These are phyloP conservation scores for Teunomyces tritomae DNA, from an alignment of 805 yeast species.

Conservation along the genomic window DNA sequence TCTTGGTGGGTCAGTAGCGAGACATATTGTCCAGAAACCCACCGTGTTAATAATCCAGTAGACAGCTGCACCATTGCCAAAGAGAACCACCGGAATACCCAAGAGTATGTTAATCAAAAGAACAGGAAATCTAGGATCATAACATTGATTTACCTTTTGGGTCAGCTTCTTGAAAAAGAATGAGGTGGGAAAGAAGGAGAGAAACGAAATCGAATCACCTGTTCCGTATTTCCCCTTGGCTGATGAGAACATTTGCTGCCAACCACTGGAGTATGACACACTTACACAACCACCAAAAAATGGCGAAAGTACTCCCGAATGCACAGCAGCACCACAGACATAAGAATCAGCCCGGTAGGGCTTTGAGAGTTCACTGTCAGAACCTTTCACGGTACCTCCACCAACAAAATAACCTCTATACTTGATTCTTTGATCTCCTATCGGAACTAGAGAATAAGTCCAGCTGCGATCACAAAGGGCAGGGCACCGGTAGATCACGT, in stretches of 20 bases:
- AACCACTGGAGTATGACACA: constrained; percentile 55
- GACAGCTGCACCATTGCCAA: constrained; percentile 40
- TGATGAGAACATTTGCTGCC: constrained; percentile 44
- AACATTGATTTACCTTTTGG: constrained; percentile 47
- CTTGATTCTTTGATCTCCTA: constrained; percentile 66
- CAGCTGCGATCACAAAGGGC: constrained; percentile 81
- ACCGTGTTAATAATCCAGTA: constrained; percentile 61
- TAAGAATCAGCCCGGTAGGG: constrained; percentile 88
- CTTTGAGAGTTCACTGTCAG: constrained; percentile 33
- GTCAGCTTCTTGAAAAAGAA: constrained; percentile 51
- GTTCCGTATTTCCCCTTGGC: constrained; percentile 52
- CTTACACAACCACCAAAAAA: constrained; percentile 76
- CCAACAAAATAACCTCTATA: constrained; percentile 76
- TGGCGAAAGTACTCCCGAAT: constrained; percentile 76
- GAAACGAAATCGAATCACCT: constrained; percentile 54
- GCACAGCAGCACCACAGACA: constrained; percentile 88
- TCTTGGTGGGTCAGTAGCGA: constrained; percentile 79
- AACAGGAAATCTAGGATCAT: constrained; percentile 64
- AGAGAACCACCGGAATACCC: constrained; percentile 60
- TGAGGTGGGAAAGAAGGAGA: constrained; percentile 73
- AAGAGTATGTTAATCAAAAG: constrained; percentile 56
- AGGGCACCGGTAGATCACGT: constrained; percentile 71
- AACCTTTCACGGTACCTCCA: constrained; percentile 48
- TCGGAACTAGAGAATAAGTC: constrained; percentile 71
- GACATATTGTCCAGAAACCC: constrained; percentile 81